Base-by-base conservation (phyloP, 1,284 basidiomycete species). In the Tremellales sp. region DNA sequence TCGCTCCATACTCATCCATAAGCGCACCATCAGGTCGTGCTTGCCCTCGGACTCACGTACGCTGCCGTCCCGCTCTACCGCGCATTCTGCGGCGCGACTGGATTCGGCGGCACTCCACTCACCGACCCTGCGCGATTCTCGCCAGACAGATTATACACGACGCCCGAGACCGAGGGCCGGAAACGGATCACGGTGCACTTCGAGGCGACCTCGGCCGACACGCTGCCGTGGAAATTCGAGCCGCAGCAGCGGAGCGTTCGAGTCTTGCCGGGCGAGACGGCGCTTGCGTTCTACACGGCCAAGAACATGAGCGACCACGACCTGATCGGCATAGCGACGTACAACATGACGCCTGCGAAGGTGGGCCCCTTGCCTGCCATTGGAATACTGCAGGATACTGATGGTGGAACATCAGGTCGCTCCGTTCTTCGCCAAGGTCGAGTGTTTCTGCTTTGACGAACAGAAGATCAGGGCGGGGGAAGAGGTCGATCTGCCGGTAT, bases 381-480 rank as follows among this genome's bases (percentile, higher is more conserved):
- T 21, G 7, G 37, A 14, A 39, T 14, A 33, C 5, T 4, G 31
- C 27, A 33, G 28, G n/a, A 32, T 26, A 41, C 4, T 28, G 27
- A 13, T 8, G 27, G 16, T 16, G 22, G 10, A 26, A 27, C 9
- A 21, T 6, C 65, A 97, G 90, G 82, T 97, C 58, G 95, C 95
- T 5, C 92, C 94, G 0, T 98, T 97, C 72, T 99, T 99, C 68
- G 90, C 93, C 48, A 99, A 99, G 76, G 92, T 98, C 7, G 95
- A 99, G 72, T 99, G 95, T 62, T 99, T 99, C 77, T 99, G 95
- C 74, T 98, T 98, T 61, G 95, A 99, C 71, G 95, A 98, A 70
- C 95, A 99, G 73, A 88, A 86, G 62, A 80, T 99, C 16, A 76
- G 97, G 19, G 93, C 94, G 0, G 86, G 87, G 19, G 95, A 98